These are phyloP conservation scores for Fusarium miscanthi DNA, from an alignment of 2,329 filamentous ascomycete genomes.

Conservation along the genomic window DNA sequence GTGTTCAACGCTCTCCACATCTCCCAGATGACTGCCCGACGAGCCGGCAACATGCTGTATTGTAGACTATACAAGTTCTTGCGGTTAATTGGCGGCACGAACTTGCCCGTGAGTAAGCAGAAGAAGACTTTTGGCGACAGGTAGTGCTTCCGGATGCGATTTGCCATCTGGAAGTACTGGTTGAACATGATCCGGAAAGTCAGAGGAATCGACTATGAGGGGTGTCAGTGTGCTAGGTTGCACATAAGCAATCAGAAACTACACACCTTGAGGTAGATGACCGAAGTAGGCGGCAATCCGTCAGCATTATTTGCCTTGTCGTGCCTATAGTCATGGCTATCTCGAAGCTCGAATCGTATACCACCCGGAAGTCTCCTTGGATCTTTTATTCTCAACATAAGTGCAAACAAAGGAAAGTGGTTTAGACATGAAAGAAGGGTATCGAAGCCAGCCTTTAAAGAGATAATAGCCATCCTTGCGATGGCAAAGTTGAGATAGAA, in stretches of 20 bases:
- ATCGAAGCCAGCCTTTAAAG: conserved; percentile 89
- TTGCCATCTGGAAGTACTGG: conserved; percentile 94
- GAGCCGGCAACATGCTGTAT: conserved; percentile 95
- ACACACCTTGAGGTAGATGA: conserved; percentile 85
- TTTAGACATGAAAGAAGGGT: conserved; percentile 93
- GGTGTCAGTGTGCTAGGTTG: neutral
- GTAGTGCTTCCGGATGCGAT: conserved; percentile 94
- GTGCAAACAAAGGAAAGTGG: conserved; percentile 95
- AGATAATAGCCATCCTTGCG: conserved; percentile 94
- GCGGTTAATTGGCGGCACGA: conserved; percentile 93
- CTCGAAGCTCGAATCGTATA: conserved; percentile 89
- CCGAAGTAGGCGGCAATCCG: conserved; percentile 74
- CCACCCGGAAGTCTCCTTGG: conserved; percentile 86
- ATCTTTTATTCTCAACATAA: conserved; percentile 97
- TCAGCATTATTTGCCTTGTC: conserved; percentile 53
- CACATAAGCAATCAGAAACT: no score
- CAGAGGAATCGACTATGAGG: conserved; percentile 80
- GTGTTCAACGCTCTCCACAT: conserved; percentile 81
- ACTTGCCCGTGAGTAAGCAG: conserved; percentile 88
- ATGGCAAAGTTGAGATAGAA: conserved; percentile 98
- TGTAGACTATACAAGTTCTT: conserved; percentile 96
- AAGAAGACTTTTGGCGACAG: conserved; percentile 88
- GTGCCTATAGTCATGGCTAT: conserved; percentile 68
- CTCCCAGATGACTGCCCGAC: conserved; percentile 81
- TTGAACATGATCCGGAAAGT: conserved; percentile 95